Base-by-base conservation (phyloP, 768 basidiomycete genomes). In the Lepiota venenata region DNA sequence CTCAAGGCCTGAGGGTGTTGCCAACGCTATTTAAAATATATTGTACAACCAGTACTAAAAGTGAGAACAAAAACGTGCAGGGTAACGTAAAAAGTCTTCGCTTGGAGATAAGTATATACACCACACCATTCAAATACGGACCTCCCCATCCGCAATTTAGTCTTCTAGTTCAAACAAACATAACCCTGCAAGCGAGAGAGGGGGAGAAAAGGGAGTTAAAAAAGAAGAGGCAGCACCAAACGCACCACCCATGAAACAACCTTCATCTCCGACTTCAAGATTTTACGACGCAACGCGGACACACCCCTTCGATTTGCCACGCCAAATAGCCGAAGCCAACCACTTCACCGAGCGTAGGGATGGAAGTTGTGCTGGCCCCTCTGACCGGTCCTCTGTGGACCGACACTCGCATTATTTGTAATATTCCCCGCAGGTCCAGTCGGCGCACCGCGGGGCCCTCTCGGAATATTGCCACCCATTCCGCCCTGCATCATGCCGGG, bases 331-430 rank as follows among this genome's bases (percentile, higher is more conserved):
- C 8, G 8, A 32, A 5, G 3, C 25, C 1, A 32, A 11, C 2
- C 32, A 32, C 10, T 32, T 58, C 47, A 89, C 60, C 89, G 85
- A 29, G 88, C 85, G 61, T 93, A 93, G 0, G 91, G 91, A 62
- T 92, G 91, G 71, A 87, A 93, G 59, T 83, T 81, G 69, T 91
- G 88, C 63, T 88, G 85, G 32, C 91, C 88, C 35, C 89, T 73
- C 62, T 86, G 84, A 8, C 83, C 76, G 10, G 82, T 79, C 52
- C 90, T 77, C 68, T 89, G 87, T 2, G 88, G 89, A 0, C 89
- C 89, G 49, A 85, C 84, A 47, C 82, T 79, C 2, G 79, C 70
- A 5, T 76, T 79, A 12, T 74, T 16, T 14, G 53, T 78, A 61
- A 81, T 78, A 2, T 70, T 72, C 0, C 72, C 76, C 22, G 60